Evolutionary conservation across 1,284 basidiomycete genomes (phyloP), one percentile per base, ranked within the genome.

Genomic region (Irpex lacteus): DNA sequence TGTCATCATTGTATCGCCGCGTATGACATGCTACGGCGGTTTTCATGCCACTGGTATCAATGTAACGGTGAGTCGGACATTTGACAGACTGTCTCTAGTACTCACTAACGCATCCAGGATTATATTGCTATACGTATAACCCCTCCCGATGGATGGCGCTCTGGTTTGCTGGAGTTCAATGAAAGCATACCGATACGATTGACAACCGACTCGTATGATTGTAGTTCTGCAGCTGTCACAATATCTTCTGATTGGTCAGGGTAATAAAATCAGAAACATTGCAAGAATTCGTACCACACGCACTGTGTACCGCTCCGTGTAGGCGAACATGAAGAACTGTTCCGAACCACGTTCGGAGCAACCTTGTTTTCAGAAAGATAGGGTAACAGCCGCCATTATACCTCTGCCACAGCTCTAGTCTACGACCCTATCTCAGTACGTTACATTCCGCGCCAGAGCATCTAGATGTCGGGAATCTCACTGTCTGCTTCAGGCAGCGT

Each of bases 1-100:
- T 4, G 66, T 68, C 40, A 66, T 75, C 60, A 65, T 68, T 21
- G 61, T 74, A 11, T 64, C 71, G 0, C 53, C 69, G 6, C 34
- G 58, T 26, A 26, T 26, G 9, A 63, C 69, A 15, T 53, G 60
- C 21, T 66, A 63, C n/a, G 72, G 72, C 1, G 72, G 71, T 2
- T 75, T 75, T 62, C 53, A 66, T 37, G 69, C 68, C 6, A 69
- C 63, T n/a, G 73, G 72, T 6, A 52, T 75, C 63, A 60, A 65
- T 40, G 73, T 74, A 4, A 59, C 66, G 63, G 74, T 75, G 65
- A 36, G 36, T 61, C 44, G 11, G 21, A 13, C 11, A 15, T 36
- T 52, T 15, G 52, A 59, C 34, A 9, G 50, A 53, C 11, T 11
- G 38, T 50, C 21, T 34, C 58, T 18, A 8, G 26, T 3, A 59